Conservation (phyloP, 2,329 filamentous ascomycete genomes). For the Chaetomium sp. region DNA sequence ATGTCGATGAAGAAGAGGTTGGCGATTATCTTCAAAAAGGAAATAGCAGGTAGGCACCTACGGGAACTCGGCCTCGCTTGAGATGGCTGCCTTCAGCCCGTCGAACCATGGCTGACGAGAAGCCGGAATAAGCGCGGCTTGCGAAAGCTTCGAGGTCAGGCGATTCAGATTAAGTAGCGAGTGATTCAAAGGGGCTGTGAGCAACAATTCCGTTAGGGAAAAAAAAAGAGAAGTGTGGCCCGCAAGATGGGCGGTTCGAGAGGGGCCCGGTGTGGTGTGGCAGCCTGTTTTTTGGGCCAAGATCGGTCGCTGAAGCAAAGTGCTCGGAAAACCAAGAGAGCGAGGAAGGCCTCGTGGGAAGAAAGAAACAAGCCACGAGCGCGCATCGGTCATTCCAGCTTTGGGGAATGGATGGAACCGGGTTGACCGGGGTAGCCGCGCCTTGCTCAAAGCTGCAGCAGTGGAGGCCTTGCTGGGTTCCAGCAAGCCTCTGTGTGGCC, state of each 20-base stretch:
- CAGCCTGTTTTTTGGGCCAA: background rate
- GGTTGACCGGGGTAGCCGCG: slow-evolving; percentile 1
- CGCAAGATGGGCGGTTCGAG: background rate
- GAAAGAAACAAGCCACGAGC: background rate
- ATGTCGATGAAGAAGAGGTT: slow-evolving; percentile 13
- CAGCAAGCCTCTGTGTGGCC: background rate
- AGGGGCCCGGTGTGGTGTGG: background rate
- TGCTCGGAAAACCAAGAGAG: slow-evolving; percentile 12
- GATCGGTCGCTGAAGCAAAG: background rate
- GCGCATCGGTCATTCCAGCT: background rate
- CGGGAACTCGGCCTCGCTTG: slow-evolving; percentile 65
- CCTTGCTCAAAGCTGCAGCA: background rate
- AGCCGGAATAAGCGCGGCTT: slow-evolving; percentile 9
- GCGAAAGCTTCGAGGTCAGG: background rate
- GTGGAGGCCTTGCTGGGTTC: slow-evolving; percentile 3
- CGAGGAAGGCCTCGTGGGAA: slow-evolving; percentile 1
- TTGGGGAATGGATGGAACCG: background rate
- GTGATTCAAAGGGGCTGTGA: background rate
- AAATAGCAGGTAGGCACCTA: slow-evolving; percentile 17
- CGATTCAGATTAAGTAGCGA: background rate
- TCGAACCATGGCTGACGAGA: slow-evolving; percentile 31
- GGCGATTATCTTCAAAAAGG: background rate
- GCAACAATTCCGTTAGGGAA: slow-evolving; percentile 4
- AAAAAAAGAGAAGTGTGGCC: slow-evolving; percentile 3
- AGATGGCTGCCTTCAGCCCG: slow-evolving; percentile 70